phyloP scores from a whole-genome alignment of 345 rosid genomes.

The Syzygium aqueum region DNA sequence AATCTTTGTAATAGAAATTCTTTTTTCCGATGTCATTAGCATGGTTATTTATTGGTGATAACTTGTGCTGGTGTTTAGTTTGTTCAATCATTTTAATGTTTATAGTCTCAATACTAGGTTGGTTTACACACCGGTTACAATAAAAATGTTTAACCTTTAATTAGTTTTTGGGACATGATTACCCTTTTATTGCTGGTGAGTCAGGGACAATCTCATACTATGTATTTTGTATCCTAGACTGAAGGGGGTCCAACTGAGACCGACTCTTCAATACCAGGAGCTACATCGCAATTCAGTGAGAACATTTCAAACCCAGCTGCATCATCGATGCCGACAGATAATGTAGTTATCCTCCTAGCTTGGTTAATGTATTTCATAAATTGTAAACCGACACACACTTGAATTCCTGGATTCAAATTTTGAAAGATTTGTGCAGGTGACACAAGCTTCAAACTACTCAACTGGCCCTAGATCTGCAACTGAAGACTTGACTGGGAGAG shows the following conservation, averaged over 20 bases:
- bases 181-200: not conserved
- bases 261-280: not conserved
- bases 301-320: not conserved
- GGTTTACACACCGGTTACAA: not conserved
- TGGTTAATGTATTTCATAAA: not conserved
- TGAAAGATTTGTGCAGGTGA: slow-evolving; percentile 7
- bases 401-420: not conserved
- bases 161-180: not conserved
- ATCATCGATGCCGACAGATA: not conserved
- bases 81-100: not conserved
- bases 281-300: not conserved
- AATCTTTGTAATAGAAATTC: not conserved
- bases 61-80: not conserved
- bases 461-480: not conserved
- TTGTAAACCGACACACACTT: not conserved
- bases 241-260: not conserved
- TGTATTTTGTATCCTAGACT: not conserved
- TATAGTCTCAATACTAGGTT: not conserved
- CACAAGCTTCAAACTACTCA: slow-evolving; percentile 9
- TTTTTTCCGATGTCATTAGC: not conserved
- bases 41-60: not conserved
- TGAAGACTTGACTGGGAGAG: slow-evolving; percentile 9
- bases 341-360: not conserved
- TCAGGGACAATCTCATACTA: not conserved
- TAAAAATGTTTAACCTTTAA: not conserved